A percentile compares a stretch with the other conserved stretches of the same genome.
Conservation (phyloP, 139 green algal species). For the Volvox reticuliferus region DNA sequence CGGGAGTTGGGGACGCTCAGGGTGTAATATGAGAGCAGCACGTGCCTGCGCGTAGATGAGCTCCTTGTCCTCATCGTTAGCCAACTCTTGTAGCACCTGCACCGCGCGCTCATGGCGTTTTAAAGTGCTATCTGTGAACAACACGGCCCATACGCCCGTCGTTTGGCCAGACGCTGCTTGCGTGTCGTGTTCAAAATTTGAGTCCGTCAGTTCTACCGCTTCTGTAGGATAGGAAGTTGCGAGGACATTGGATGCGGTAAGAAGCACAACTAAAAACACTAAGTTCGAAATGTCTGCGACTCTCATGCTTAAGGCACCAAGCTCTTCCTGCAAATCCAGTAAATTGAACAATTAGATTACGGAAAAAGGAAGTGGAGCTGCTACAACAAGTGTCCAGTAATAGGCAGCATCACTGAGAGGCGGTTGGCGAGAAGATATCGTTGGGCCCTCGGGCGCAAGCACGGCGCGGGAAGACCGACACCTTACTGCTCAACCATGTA, state of each 20-base stretch:
- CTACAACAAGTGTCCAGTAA: too few relatives aligned
- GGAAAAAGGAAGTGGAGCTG: too few relatives aligned
- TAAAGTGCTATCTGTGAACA: slow-evolving; percentile 6
- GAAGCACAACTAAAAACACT: background rate
- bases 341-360: too few relatives aligned
- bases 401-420: background rate
- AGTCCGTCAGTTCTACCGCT: slow-evolving; percentile 36
- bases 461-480: background rate
- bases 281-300: background rate
- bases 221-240: slow-evolving; percentile 26
- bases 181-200: slow-evolving; percentile 66
- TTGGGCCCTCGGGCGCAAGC: slow-evolving; percentile 2
- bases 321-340: too few relatives aligned
- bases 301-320: too few relatives aligned
- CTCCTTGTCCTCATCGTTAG: slow-evolving; percentile 53
- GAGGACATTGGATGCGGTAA: background rate
- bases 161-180: slow-evolving; percentile 65
- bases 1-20: too few relatives aligned
- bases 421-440: background rate
- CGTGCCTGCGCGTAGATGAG: slow-evolving; percentile 49
- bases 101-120: background rate
- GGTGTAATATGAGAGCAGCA: background rate
- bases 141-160: slow-evolving; percentile 55
- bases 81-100: slow-evolving; percentile 23
- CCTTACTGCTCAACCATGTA: background rate